Evolutionary conservation across 164 flowering plant genomes (phyloP), one percentile per base, ranked within the genome.

Genomic region (Nelumbo lutea): DNA sequence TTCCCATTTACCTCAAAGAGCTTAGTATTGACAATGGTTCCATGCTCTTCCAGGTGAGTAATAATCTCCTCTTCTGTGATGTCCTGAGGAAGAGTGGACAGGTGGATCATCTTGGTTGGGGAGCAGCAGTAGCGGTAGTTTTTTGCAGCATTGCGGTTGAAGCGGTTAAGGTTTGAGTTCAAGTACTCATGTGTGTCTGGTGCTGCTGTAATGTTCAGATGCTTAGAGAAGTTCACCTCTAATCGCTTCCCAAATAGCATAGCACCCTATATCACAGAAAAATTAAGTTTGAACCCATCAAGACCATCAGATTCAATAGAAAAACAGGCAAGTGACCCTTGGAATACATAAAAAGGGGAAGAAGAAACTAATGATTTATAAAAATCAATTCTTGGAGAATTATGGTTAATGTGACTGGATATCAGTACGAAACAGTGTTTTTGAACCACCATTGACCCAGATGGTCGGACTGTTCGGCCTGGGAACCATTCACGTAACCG

Each of bases 51-150:
- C 41, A 96, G 71, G 72, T 84, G 96, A 53, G 73, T 55, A 46
- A 85, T 78, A 57, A 96, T 85, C 65, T 93, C 97, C 53, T 91
- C 98, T 70, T 96, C 99, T 0, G 89, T 84, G 51, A 91, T 72
- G 56, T 93, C 98, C 68, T 85, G 90, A 0, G 95, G 90, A 42
- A 96, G 91, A 59, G 86, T 82, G 46, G 99, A 96, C 43, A 96
- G 68, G 82, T 96, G 99, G 74, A 96, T 90, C 88, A 88, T 93
- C 81, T 90, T 96, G 55, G 99, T 96, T 3, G 99, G 99, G 7
- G 98, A 88, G 73, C 99, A 96, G 80, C 98, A 96, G 79, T 96
- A 96, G 3, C 98, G 88, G 76, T 89, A 93, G 68, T 96, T 93
- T 83, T 96, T 96, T 42, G 95, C 89, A 38, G 96, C 95, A 80